Evolutionary conservation across 148 eudicot genomes (phyloP), one percentile per base, ranked within the genome.

Genomic region (Limonium bicolor): DNA sequence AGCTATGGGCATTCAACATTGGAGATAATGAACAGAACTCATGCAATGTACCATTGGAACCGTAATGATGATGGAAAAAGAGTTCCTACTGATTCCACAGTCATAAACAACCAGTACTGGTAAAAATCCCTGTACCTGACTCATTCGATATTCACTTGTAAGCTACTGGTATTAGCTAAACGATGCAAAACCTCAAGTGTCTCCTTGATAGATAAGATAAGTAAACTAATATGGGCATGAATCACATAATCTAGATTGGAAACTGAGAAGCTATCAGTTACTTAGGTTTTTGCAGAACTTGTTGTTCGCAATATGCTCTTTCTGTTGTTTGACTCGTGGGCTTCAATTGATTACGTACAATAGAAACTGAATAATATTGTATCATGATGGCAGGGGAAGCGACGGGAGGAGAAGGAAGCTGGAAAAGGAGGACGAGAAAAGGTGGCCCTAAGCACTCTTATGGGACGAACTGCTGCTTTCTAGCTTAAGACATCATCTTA

Each of bases 1-100:
- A 90, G 97, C 54, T 90, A 74, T 50, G 97, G 97, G 8, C 97
- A 90, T 62, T 68, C 95, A 3, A 90, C 87, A 5, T 48, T 90
- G 39, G 97, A 84, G 53, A 80, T 90, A 41, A 72, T 60, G 70
- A 84, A 90, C 33, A 72, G 79, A 58, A 84, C 95, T n/a, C 97
- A 80, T 61, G 97, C 97, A 22, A n/a, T 80, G 37, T 90, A 90
- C 58, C 78, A 69, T 29, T 90, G 97, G 97, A 70, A 90, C 33
- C 87, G 97, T 37, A 90, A 90, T 65, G 84, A 90, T 39, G 93
- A 90, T 44, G 97, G 95, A 7, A 74, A 70, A 53, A 68, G 32
- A 59, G 77, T 80, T 14, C 61, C 61, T 14, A 63, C 74, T 29
- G 97, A 90, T 59, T 68, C 87, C 2, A 57, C 75, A 21, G 48